phyloP scores from a whole-genome alignment of 306 rosid genomes.

The Fragaria ananassa region DNA sequence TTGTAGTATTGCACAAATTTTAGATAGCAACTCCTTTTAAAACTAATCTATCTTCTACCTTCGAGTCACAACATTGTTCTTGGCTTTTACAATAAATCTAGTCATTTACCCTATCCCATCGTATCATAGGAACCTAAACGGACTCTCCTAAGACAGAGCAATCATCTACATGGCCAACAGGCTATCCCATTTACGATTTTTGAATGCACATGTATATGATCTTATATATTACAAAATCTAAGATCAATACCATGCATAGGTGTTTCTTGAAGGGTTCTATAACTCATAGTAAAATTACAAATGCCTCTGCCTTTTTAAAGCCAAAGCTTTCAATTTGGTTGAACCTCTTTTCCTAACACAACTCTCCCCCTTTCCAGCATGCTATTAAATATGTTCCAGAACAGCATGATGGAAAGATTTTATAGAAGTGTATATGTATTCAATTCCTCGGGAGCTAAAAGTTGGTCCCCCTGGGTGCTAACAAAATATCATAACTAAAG shows the following conservation, averaged over 20 bases:
- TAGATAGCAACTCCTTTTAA: neutral
- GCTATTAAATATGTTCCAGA: neutral
- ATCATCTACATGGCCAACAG: neutral
- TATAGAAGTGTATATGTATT: no score
- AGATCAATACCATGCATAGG: neutral
- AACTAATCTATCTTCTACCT: neutral
- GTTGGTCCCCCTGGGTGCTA: neutral
- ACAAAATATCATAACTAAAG: neutral
- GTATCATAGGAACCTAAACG: neutral
- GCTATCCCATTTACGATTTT: neutral
- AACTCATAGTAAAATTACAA: neutral
- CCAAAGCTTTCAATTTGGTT: no score
- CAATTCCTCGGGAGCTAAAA: neutral
- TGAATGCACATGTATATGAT: neutral
- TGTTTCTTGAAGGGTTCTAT: neutral
- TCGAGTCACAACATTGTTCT: neutral
- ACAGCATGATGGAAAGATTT: neutral
- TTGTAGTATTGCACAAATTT: neutral
- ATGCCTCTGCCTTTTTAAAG: neutral
- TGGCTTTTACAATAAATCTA: neutral
- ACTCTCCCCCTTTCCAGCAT: slow-evolving; percentile 1
- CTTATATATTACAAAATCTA: neutral
- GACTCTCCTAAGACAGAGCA: neutral
- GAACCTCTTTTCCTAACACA: neutral
- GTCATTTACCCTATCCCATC: neutral